Base-by-base conservation (phyloP, 2,329 filamentous ascomycete species). In the Stachybotrys echinatus region DNA sequence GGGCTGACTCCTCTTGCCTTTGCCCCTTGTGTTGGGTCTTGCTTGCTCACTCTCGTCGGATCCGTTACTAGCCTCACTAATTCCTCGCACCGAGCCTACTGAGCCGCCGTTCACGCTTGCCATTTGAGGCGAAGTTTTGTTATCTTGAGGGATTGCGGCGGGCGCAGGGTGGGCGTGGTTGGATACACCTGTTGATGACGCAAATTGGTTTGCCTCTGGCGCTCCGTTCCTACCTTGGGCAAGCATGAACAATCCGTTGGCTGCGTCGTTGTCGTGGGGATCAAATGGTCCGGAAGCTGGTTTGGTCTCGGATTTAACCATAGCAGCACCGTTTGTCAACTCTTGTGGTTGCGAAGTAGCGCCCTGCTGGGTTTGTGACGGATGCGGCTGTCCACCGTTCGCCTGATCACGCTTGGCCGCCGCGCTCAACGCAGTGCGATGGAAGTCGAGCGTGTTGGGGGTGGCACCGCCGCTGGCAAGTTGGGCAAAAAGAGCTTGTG, bases 191-290 rank as follows among this genome's bases (percentile, higher is more conserved):
- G 73, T 71, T 12, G 69, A 57, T 5, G 61, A 66, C 57, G 74
- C 60, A 71, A 80, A 79, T 59, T 70, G 76, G 56, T 69, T 74
- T 18, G 73, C 21, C 18, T 23, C 22, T 14, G 44, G 61, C 52
- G 65, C 77, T 71, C 71, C 81, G 76, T 73, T 84, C 70, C 65
- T 85, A 78, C 71, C 84, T 71, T 67, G 87, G 1, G 94, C 92
- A 51, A 99, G 77, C 80, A 96, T 87, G 61, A 90, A 95, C 1
- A 99, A 77, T 23, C 94, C 92, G 65, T 96, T 97, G 47, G 92
- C 94, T 42, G 92, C 94, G 71, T 96, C 92, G 60, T 92, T 95
- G 48, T 96, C 92, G 69, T 95, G 90, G 40, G 91, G 88, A 51
- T 92, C 87, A 63, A 91, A 95, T 5, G 85, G 81, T 48, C 89